Evolutionary conservation across 805 yeast species (phyloP), one percentile per base, ranked within the genome.

Genomic region (Wickerhamiella azyma): DNA sequence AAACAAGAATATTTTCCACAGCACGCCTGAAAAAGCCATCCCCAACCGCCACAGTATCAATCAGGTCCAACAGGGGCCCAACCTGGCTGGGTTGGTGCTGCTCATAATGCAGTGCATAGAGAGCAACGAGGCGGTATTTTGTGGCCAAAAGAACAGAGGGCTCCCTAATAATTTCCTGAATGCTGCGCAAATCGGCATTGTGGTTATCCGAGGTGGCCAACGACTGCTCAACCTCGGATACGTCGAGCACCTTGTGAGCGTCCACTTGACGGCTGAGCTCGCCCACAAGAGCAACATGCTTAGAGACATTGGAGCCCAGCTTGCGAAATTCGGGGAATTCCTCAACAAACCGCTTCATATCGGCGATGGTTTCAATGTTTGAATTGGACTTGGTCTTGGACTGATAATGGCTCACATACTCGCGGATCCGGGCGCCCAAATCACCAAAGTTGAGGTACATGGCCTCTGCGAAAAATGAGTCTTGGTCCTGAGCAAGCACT

Each of bases 371-470:
- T 52, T 78, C 78, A 51, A 89, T 72, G 50, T 79, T 77, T 40
- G 76, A 76, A 44, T 78, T 76, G 17, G 80, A 74, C 55, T 86
- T 82, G 1, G 96, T 83, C 57, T 82, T 83, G 17, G 69, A 60
- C 58, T 85, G 89, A 63, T 86, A 92, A 39, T 76, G 79, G 46
- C 78, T 79, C 28, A 92, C 96, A 57, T 84, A 85, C 47, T 74
- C 78, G 56, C 85, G 88, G 57, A 92, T 81, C 53, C 77, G 75
- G 35, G 86, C 95, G 37, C 96, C 92, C 45, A 92, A 68, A 59
- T 92, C 97, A 28, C 97, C 99, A 66, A 88, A 94, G 63, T 92
- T 92, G 53, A 83, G 69, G 59, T 75, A 85, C 88, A 85, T 82
- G 2, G 92, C 72, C 48, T 85, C 85, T 29, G 69, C 68, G 63